These are phyloP conservation scores for Blastocystis sp. DNA, from an alignment of 352 stramenopile species.

Conservation along the genomic window DNA sequence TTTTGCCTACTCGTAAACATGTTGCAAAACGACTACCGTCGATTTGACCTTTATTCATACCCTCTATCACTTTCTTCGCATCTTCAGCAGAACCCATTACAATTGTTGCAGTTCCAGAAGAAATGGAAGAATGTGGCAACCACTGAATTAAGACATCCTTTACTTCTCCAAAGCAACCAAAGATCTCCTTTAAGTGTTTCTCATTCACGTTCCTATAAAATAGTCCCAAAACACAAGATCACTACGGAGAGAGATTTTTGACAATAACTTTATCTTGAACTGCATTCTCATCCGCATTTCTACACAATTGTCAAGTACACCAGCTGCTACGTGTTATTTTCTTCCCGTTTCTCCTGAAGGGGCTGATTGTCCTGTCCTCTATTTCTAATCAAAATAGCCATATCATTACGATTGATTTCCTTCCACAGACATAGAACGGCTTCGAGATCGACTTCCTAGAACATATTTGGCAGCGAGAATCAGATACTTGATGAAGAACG, in stretches of 20 bases:
- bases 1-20: neutral
- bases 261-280: neutral
- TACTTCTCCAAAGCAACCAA: constrained; percentile 2
- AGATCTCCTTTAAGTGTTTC: constrained; percentile 47
- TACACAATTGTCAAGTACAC: neutral
- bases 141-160: constrained; percentile 9
- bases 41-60: constrained; percentile 45
- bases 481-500: neutral
- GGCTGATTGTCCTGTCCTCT: neutral
- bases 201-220: constrained; percentile 31
- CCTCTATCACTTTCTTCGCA: neutral
- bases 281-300: neutral
- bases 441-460: constrained; percentile 24
- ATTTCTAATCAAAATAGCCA: neutral
- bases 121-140: neutral
- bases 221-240: neutral
- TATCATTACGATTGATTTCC: neutral
- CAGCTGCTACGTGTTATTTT: neutral
- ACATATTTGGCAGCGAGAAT: neutral
- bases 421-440: constrained; percentile 18
- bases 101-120: neutral
- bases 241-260: constrained; percentile 9
- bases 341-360: neutral
- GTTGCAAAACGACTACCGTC: neutral
- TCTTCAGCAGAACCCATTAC: neutral